Percentiles rank a stretch among this genome's conserved stretches.
Conservation (phyloP, 2,329 filamentous ascomycete genomes). For the Pseudocercospora macadamiae region DNA sequence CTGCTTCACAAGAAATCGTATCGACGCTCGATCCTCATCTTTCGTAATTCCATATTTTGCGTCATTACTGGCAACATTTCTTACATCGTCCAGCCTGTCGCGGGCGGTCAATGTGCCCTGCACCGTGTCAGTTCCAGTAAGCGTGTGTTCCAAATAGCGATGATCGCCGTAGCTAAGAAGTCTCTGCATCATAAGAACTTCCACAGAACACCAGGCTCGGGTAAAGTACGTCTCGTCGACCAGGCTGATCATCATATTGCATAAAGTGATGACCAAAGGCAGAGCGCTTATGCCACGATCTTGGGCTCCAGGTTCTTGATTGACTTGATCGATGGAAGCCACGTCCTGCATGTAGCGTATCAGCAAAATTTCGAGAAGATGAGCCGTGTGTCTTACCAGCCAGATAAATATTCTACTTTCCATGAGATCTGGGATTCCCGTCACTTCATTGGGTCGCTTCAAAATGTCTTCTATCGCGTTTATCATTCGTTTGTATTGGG, state of each 20-base stretch:
- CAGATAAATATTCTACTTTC: not conserved
- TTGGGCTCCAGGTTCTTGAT: constrained; percentile 33
- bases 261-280: constrained; percentile 45
- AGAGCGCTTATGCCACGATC: constrained; percentile 40
- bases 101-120: not conserved
- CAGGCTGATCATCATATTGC: constrained; percentile 47
- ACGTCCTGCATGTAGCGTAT: constrained; percentile 36
- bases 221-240: constrained; percentile 41
- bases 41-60: not conserved
- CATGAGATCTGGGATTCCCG: not conserved
- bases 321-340: constrained; percentile 44
- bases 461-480: not conserved
- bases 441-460: not conserved
- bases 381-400: not conserved
- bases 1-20: not conserved
- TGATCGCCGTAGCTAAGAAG: constrained; percentile 20
- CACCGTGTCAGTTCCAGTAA: not conserved
- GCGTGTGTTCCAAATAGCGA: not conserved
- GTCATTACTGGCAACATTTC: not conserved
- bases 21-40: not conserved
- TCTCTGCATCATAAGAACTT: constrained; percentile 40
- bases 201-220: constrained; percentile 46
- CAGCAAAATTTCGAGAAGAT: not conserved
- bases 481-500: constrained; percentile 3
- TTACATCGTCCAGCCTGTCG: not conserved